These are phyloP conservation scores for Cucurbita ficifolia DNA, from an alignment of 306 rosid genomes.

Conservation along the genomic window DNA sequence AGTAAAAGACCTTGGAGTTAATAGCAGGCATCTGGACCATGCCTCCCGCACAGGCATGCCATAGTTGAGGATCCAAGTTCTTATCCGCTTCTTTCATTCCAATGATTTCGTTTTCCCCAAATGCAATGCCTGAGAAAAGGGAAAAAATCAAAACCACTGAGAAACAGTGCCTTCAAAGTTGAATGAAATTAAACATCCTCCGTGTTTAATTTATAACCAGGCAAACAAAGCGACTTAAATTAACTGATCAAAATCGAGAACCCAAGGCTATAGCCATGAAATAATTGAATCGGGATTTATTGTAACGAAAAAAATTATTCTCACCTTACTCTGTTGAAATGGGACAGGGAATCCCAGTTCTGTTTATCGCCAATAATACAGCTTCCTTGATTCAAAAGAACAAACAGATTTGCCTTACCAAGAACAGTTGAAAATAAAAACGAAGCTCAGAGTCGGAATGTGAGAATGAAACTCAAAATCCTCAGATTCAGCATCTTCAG, in stretches of 20 bases:
- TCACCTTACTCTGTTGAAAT: not conserved
- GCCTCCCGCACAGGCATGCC: slow-evolving; percentile 98
- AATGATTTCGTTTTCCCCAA: not conserved
- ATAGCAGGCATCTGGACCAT: slow-evolving; percentile 89
- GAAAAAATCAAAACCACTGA: not conserved
- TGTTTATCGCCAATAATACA: not conserved
- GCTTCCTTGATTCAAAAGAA: not conserved
- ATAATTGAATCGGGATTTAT: not conserved
- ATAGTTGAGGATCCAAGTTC: slow-evolving; percentile 76
- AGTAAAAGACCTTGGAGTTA: slow-evolving; percentile 77
- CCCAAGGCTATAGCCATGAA: not conserved
- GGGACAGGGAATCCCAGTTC: not conserved
- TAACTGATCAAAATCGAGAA: not conserved
- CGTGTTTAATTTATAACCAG: not conserved
- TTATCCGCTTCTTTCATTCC: slow-evolving; percentile 51
- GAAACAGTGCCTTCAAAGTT: slow-evolving; percentile 1
- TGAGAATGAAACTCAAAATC: not conserved
- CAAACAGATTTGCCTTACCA: not conserved
- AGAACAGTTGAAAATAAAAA: not conserved
- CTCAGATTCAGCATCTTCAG: not conserved
- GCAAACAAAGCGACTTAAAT: not conserved
- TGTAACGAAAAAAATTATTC: not conserved
- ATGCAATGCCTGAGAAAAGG: not conserved
- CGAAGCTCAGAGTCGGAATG: not conserved
- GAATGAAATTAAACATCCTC: not conserved